Conservation (phyloP, 2,329 filamentous ascomycete genomes). For the Ambrosiella beaveri region DNA sequence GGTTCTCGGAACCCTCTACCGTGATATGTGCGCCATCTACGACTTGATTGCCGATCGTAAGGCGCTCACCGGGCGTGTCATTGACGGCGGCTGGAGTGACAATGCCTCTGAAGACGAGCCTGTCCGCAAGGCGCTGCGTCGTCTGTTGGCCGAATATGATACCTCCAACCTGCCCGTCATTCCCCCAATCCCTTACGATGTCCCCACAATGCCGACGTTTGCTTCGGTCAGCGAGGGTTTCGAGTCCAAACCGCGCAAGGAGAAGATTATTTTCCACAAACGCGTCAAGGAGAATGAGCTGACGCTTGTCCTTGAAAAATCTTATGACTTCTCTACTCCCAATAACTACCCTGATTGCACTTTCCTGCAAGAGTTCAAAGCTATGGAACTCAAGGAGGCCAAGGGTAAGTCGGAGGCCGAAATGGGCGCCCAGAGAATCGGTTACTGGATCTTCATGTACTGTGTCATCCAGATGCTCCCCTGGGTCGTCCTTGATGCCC, state of each 20-base stretch:
- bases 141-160: conserved; percentile 75
- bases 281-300: conserved; percentile 67
- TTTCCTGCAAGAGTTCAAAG: conserved; percentile 53
- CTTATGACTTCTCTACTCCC: conserved; percentile 58
- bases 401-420: conserved; percentile 48
- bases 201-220: conserved; percentile 60
- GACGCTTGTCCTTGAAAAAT: conserved; percentile 56
- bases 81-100: conserved; percentile 28
- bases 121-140: conserved; percentile 54
- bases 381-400: conserved; percentile 53
- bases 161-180: conserved; percentile 75
- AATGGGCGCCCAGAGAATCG: conserved; percentile 52
- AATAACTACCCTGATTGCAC: conserved; percentile 19
- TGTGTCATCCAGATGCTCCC: conserved; percentile 61
- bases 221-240: conserved; percentile 47
- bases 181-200: conserved; percentile 79
- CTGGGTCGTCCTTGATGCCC: conserved; percentile 60
- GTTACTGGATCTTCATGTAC: conserved; percentile 71
- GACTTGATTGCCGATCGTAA: conserved; percentile 73
- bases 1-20: conserved; percentile 66
- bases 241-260: conserved; percentile 48
- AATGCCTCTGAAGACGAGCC: conserved; percentile 39
- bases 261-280: conserved; percentile 54
- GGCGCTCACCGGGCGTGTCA: conserved; percentile 59
- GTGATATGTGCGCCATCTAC: conserved; percentile 73